Evolutionary conservation across 345 rosid genomes (phyloP).

Genomic region (Combretum micranthum): DNA sequence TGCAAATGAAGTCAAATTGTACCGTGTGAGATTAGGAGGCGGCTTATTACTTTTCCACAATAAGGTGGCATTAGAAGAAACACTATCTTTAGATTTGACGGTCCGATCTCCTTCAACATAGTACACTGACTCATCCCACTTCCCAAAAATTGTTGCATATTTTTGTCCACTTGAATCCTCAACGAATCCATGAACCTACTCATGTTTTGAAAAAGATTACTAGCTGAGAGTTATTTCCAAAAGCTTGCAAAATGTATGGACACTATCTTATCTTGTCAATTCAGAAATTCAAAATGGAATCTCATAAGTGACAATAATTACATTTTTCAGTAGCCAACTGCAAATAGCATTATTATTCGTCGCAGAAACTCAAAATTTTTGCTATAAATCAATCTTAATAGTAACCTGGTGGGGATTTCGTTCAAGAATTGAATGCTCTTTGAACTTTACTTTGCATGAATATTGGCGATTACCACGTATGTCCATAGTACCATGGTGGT

Average conservation of each 20-base stretch:
- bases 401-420: constrained; percentile 91
- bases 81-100: constrained; percentile 50
- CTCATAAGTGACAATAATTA: no score
- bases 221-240: no score
- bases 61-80: constrained; percentile 49
- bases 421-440: constrained; percentile 85
- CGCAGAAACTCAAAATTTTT: no score
- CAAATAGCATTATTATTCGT: no score
- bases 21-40: constrained; percentile 71
- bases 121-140: constrained; percentile 90
- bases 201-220: no score
- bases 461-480: constrained; percentile 68
- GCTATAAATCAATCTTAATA: neutral
- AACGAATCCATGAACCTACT: constrained; percentile 80
- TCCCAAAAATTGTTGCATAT: constrained; percentile 76
- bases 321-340: neutral
- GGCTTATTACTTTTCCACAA: constrained; percentile 82
- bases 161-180: constrained; percentile 63
- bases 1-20: constrained; percentile 90
- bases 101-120: constrained; percentile 45
- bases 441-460: constrained; percentile 91
- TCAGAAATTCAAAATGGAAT: no score
- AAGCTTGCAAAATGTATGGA: no score
- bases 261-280: no score
- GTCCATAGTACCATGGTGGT: constrained; percentile 90